Conservation (phyloP, 768 basidiomycete species). For the Termitomyces sp. region DNA sequence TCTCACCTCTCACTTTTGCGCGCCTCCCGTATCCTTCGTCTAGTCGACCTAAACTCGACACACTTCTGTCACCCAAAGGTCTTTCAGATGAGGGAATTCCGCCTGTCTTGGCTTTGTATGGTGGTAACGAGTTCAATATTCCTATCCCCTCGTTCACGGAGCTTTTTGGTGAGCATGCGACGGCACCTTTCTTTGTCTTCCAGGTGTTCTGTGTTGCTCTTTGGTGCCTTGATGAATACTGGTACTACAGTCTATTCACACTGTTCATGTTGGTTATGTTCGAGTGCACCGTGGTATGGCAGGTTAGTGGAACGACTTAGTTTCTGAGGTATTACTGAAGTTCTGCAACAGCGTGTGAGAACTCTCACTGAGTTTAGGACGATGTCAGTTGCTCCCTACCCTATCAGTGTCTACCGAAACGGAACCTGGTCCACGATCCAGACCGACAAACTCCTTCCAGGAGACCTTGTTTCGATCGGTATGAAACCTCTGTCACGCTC, state of each 20-base stretch:
- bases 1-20: conserved; percentile 56
- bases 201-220: conserved; percentile 96
- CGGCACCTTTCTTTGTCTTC: conserved; percentile 99
- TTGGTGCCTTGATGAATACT: conserved; percentile 98
- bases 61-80: conserved; percentile 57
- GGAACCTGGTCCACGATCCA: conserved; percentile 75
- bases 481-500: conserved; percentile 7
- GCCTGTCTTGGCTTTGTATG: conserved; percentile 62
- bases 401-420: conserved; percentile 77
- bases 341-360: conserved; percentile 63
- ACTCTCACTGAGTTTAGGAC: conserved; percentile 95
- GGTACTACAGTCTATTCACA: conserved; percentile 98
- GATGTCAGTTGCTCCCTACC: conserved; percentile 91
- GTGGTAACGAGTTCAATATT: conserved; percentile 94
- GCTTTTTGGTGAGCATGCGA: conserved; percentile 92
- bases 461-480: conserved; percentile 84
- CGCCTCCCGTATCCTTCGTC: conserved; percentile 88
- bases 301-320: conserved; percentile 46
- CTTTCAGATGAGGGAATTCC: conserved; percentile 44
- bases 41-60: conserved; percentile 55
- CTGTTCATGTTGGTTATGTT: conserved; percentile 98
- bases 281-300: conserved; percentile 98
- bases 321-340: background rate
- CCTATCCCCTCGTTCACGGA: conserved; percentile 93
- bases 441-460: conserved; percentile 85